Conservation (phyloP, 1,139 yeast genomes). For the Blastobotrys aristatus region DNA sequence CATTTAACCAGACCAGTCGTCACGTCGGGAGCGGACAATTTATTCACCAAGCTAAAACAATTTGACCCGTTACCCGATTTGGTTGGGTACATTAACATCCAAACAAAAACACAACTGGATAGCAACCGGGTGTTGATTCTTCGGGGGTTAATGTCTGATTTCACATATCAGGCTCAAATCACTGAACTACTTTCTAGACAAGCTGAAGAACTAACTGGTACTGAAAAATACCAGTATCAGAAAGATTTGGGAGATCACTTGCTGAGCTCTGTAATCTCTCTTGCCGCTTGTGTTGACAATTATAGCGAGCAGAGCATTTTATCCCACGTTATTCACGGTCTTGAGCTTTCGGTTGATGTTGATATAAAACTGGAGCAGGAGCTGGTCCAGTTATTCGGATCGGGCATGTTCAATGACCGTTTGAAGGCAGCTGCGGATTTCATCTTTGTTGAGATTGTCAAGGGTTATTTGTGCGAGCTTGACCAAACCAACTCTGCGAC, state of each 20-base stretch:
- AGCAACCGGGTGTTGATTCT: background rate
- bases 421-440: background rate
- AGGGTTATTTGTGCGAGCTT: background rate
- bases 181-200: too few species aligned
- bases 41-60: background rate
- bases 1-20: background rate
- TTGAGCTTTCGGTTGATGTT: too few species aligned
- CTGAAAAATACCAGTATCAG: background rate
- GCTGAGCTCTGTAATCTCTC: too few species aligned
- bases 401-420: background rate
- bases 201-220: background rate
- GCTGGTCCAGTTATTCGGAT: background rate
- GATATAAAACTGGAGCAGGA: background rate
- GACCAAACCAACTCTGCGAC: background rate
- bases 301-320: too few species aligned
- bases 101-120: background rate
- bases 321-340: too few species aligned
- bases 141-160: background rate
- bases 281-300: too few species aligned
- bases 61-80: background rate
- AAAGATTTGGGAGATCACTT: too few species aligned
- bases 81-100: background rate
- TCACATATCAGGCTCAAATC: too few species aligned
- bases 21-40: background rate
- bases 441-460: background rate